A percentile compares a stretch with the other conserved stretches of the same genome.
phyloP scores from a whole-genome alignment of 306 rosid species.

The Trifolium dubium region DNA sequence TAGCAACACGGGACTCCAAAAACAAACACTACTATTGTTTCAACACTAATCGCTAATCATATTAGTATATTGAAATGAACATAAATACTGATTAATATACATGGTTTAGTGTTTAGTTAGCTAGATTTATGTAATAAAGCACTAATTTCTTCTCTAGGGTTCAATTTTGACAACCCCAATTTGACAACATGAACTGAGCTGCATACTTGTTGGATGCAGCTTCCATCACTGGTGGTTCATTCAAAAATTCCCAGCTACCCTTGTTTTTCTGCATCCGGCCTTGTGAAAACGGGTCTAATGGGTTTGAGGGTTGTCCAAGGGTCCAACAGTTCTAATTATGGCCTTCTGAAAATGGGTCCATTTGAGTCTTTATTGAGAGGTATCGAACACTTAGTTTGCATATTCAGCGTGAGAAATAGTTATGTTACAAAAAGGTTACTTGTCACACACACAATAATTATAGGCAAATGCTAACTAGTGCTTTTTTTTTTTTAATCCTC shows the following conservation, averaged over 20 bases:
- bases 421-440: no score
- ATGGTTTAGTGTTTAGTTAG: background rate
- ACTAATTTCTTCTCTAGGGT: conserved; percentile 41
- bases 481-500: no score
- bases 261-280: background rate
- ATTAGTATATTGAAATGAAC: background rate
- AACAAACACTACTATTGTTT: background rate
- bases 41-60: background rate
- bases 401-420: no score
- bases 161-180: conserved; percentile 41
- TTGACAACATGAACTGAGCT: conserved; percentile 70
- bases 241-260: conserved; percentile 91
- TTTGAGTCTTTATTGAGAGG: no score
- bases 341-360: background rate
- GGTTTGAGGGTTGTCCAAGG: background rate
- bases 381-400: no score
- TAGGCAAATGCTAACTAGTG: no score
- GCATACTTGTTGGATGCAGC: conserved; percentile 53
- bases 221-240: conserved; percentile 72
- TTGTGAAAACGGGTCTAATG: background rate
- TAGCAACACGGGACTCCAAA: conserved; percentile 2
- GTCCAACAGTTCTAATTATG: background rate
- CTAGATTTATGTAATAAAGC: conserved; percentile 34
- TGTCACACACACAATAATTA: no score
- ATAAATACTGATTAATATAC: background rate